Conservation (phyloP, 805 yeast genomes). For the Ogataea nakhonphanomensis region DNA sequence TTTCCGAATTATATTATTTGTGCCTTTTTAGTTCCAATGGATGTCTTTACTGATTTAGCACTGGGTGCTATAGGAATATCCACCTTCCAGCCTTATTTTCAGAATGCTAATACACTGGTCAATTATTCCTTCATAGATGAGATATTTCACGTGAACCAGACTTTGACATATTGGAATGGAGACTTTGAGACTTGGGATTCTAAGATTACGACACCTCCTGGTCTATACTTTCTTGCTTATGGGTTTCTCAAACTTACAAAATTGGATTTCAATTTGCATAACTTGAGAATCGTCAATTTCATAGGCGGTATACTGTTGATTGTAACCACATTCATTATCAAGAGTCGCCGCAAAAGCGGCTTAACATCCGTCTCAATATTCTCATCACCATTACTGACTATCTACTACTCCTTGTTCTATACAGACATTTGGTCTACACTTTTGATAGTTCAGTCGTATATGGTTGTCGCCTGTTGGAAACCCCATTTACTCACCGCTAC, state of each 20-base stretch:
- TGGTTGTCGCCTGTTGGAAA: constrained; percentile 25
- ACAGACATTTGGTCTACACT: constrained; percentile 93
- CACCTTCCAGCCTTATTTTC: constrained; percentile 19
- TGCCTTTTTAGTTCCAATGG: not conserved
- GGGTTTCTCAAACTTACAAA: constrained; percentile 33
- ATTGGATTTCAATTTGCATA: constrained; percentile 33
- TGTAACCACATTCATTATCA: constrained; percentile 18
- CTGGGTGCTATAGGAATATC: constrained; percentile 15
- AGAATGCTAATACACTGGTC: constrained; percentile 21
- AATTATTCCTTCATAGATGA: constrained; percentile 61
- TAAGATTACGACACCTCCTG: constrained; percentile 97
- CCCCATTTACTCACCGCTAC: constrained; percentile 13
- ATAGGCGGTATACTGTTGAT: constrained; percentile 56
- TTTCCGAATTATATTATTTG: too few species aligned
- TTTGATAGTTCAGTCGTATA: constrained; percentile 54
- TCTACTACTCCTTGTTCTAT: constrained; percentile 77
- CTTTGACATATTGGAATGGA: constrained; percentile 59
- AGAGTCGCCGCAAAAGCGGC: constrained; percentile 14
- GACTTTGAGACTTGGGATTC: constrained; percentile 72
- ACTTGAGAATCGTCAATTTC: constrained; percentile 57
- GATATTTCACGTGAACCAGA: constrained; percentile 80
- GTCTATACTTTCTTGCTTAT: constrained; percentile 58
- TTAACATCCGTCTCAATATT: constrained; percentile 32
- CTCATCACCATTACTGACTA: constrained; percentile 66
- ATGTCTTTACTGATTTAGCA: constrained; percentile 10